Conservation (phyloP, 495 filamentous ascomycete genomes). For the Aspergillus haitiensis region DNA sequence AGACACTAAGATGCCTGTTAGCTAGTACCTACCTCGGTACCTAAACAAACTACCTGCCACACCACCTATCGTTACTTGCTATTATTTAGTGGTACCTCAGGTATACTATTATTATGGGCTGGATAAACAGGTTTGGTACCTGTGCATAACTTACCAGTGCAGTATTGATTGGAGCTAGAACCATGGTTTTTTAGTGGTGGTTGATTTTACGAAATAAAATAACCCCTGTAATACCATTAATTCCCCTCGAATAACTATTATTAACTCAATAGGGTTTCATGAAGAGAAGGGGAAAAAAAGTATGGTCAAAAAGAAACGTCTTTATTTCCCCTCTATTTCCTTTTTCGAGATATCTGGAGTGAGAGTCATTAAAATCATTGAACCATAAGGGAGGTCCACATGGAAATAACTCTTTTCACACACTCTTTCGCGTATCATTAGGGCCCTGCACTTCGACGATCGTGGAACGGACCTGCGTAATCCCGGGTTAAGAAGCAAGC, state of each 20-base stretch:
- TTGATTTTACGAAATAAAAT: neutral
- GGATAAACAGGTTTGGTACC: slow-evolving; percentile 9
- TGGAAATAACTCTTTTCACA: slow-evolving; percentile 12
- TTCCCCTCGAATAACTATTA: too few species aligned
- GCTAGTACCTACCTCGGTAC: too few species aligned
- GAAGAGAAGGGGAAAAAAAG: too few species aligned
- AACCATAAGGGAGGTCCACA: slow-evolving; percentile 19
- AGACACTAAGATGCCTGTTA: too few species aligned
- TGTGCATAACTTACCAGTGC: slow-evolving; percentile 18
- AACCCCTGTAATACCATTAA: too few species aligned
- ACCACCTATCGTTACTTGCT: neutral
- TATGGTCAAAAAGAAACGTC: too few species aligned
- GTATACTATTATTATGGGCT: neutral
- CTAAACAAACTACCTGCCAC: neutral
- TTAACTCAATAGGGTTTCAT: too few species aligned
- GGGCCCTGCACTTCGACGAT: slow-evolving; percentile 19
- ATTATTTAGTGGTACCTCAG: neutral
- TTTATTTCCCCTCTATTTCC: too few species aligned
- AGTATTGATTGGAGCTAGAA: slow-evolving; percentile 20
- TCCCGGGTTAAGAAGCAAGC: slow-evolving; percentile 4
- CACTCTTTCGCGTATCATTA: slow-evolving; percentile 20
- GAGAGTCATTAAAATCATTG: slow-evolving; percentile 20
- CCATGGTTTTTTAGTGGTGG: slow-evolving; percentile 1
- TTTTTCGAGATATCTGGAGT: neutral
- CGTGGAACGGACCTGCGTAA: slow-evolving; percentile 16